Conservation (phyloP, 108 stramenopile species). For the Skeletonema marinoi region DNA sequence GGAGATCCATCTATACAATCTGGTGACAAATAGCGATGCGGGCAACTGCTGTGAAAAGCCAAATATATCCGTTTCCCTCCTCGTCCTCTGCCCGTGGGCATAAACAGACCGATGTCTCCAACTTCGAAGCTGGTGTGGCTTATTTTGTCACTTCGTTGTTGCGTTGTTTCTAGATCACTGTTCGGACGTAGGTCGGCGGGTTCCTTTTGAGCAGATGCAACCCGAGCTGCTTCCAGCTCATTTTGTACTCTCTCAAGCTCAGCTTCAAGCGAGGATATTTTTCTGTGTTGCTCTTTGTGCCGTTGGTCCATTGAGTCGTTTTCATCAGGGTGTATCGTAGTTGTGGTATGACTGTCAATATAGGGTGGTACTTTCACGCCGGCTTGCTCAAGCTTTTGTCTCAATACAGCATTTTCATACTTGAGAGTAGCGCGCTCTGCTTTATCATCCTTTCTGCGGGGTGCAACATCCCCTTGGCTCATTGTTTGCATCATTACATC, state of each 20-base stretch:
- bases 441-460: constrained; percentile 19
- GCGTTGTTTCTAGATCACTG: constrained; percentile 11
- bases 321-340: constrained; percentile 21
- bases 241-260: constrained; percentile 41
- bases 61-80: constrained; percentile 78
- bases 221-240: constrained; percentile 53
- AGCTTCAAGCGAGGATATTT: constrained; percentile 23
- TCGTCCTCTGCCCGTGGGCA: constrained; percentile 78
- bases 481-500: constrained; percentile 68
- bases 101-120: constrained; percentile 85
- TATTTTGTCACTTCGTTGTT: constrained; percentile 69
- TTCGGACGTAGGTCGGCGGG: constrained; percentile 24
- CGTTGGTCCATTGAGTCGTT: constrained; percentile 9
- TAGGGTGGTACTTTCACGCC: constrained; percentile 77
- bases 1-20: constrained; percentile 74
- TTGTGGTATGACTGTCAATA: constrained; percentile 56
- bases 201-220: constrained; percentile 42
- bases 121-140: constrained; percentile 81
- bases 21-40: constrained; percentile 80
- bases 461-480: constrained; percentile 11
- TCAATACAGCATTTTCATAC: constrained; percentile 81
- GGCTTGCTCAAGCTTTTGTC: constrained; percentile 70
- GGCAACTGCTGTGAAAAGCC: constrained; percentile 83
- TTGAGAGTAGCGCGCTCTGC: constrained; percentile 75
- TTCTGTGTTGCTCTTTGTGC: constrained; percentile 22